Evolutionary conservation across 2,329 filamentous ascomycete species (phyloP).

Genomic region (Didymella pinodella): DNA sequence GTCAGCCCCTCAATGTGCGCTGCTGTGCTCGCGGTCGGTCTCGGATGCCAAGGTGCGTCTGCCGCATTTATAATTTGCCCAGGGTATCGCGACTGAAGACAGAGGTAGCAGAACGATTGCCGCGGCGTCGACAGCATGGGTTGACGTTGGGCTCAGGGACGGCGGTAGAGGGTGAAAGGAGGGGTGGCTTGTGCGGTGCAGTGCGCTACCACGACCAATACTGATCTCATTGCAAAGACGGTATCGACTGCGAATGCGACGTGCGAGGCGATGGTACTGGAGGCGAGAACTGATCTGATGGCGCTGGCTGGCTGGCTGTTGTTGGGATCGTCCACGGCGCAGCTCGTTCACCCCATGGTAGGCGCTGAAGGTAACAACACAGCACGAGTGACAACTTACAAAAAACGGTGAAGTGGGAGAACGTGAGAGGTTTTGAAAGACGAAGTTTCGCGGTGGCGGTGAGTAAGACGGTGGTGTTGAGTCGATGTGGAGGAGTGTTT

Average conservation of each 20-base stretch:
- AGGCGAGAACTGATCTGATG: constrained; percentile 29
- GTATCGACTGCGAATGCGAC: constrained; percentile 19
- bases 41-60: not conserved
- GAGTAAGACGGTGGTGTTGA: constrained; percentile 31
- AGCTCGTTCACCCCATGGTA: constrained; percentile 37
- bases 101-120: not conserved
- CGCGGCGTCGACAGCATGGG: constrained; percentile 28
- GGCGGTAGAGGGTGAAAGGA: constrained; percentile 39
- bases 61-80: not conserved
- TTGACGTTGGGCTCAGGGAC: constrained; percentile 26
- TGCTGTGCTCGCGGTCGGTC: constrained; percentile 8
- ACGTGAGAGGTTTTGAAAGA: constrained; percentile 22
- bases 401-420: constrained; percentile 26
- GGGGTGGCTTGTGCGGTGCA: constrained; percentile 38
- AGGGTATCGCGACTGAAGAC: not conserved
- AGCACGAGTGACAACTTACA: constrained; percentile 45
- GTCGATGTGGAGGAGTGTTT: constrained; percentile 30
- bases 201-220: constrained; percentile 27
- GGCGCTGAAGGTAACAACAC: constrained; percentile 39
- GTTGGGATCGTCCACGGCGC: constrained; percentile 35
- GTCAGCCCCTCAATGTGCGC: constrained; percentile 33
- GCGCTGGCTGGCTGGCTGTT: constrained; percentile 22
- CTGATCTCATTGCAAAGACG: constrained; percentile 22
- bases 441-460: constrained; percentile 24
- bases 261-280: constrained; percentile 21